Evolutionary conservation across 192 early-diverging fungal species (phyloP).

Genomic region (Gaertneriomyces sp.): DNA sequence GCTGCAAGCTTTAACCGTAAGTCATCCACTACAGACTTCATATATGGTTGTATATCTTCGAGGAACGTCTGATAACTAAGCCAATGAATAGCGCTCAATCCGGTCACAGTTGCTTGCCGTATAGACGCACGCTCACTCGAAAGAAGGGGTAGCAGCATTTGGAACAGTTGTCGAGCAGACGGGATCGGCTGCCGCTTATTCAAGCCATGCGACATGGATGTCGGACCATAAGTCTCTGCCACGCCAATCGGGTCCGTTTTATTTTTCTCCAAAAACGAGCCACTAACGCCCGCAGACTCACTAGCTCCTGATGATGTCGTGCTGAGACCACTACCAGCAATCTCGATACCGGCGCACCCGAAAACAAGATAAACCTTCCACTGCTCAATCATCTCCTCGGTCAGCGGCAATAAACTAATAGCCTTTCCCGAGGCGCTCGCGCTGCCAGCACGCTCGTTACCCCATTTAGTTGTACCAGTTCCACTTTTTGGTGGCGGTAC

Average conservation of each 20-base stretch:
- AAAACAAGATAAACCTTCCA: constrained; percentile 72
- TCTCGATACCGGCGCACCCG: constrained; percentile 65
- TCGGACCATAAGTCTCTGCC: no score
- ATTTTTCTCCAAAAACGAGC: constrained; percentile 8
- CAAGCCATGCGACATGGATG: not conserved
- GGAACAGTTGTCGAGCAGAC: constrained; percentile 49
- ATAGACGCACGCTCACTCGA: constrained; percentile 63
- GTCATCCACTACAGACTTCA: constrained; percentile 61
- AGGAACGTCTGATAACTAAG: constrained; percentile 65
- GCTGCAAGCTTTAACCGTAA: constrained; percentile 44
- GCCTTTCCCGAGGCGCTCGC: constrained; percentile 3
- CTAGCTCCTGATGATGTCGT: constrained; percentile 2
- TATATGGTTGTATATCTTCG: constrained; percentile 60
- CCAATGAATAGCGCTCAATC: constrained; percentile 63
- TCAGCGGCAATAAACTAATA: constrained; percentile 16
- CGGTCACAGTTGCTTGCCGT: constrained; percentile 62
- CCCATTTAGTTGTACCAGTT: constrained; percentile 25
- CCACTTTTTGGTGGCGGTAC: no score
- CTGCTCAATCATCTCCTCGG: constrained; percentile 64
- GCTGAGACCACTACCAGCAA: constrained; percentile 25
- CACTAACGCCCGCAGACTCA: constrained; percentile 6
- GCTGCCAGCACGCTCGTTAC: constrained; percentile 18
- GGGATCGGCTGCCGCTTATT: constrained; percentile 11
- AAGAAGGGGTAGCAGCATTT: constrained; percentile 62
- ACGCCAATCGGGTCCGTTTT: constrained; percentile 13